A percentile compares a stretch with the other conserved stretches of the same genome.
phyloP scores from a whole-genome alignment of 176 grass and related monocot genomes.

The Oryza nivara region DNA sequence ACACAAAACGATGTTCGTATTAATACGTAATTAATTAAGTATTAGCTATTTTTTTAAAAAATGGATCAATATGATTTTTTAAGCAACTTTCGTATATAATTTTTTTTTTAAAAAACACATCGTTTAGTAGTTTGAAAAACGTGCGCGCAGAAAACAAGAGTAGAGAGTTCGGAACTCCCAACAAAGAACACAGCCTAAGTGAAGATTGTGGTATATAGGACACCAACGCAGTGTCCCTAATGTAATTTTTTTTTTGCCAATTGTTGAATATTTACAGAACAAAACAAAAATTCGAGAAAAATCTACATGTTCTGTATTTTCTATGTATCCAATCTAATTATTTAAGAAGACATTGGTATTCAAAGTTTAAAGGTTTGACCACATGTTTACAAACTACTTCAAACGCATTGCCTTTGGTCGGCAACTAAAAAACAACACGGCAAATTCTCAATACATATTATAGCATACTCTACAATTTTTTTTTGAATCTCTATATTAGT shows the following conservation, averaged over 20 bases:
- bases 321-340: not conserved
- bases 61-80: no score
- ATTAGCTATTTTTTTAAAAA: no score
- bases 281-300: not conserved
- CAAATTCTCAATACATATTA: not conserved
- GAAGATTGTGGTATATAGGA: not conserved
- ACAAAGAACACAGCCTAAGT: not conserved
- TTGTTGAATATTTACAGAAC: not conserved
- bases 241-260: no score
- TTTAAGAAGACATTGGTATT: not conserved
- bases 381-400: not conserved
- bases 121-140: no score
- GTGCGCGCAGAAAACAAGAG: no score
- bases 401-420: not conserved
- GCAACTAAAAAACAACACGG: not conserved
- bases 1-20: no score
- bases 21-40: no score
- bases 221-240: not conserved
- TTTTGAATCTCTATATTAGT: not conserved
- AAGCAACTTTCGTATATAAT: no score
- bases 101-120: no score
- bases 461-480: not conserved
- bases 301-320: not conserved
- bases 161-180: no score
- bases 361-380: not conserved